Base-by-base conservation (phyloP, 1,284 basidiomycete species). In the Waitea zeae region DNA sequence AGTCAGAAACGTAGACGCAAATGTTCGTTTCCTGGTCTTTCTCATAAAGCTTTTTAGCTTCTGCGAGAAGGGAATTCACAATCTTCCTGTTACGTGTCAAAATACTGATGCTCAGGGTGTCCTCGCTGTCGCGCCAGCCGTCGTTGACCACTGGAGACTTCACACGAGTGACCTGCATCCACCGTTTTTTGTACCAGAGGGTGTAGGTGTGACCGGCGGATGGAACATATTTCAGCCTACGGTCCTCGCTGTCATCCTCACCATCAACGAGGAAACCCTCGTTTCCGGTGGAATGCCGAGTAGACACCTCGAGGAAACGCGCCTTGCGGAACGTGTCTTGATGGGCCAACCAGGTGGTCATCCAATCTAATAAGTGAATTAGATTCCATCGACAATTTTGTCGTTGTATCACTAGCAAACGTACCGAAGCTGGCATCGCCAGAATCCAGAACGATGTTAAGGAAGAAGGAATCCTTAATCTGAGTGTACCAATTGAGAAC, bases 301-400 rank as follows among this genome's bases (percentile, higher is more conserved):
- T 69, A 36, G 55, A 62, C 26, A 76, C 53, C 36, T 70, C 56
- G n/a, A 76, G 53, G 35, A 63, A 61, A 6, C 70, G 61, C 2
- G 66, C 60, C 31, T 50, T 38, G 55, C 52, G 44, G 64, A 63
- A 72, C 15, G 55, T 55, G 19, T 62, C 57, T 15, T 70, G 67
- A 34, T 59, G 59, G 4, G 68, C 64, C 2, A 77, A 51, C 72
- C 73, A 76, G 17, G 62, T 48, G 58, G 73, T 64, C 48, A 76
- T 61, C 72, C 73, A 74, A 35, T 62, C 67, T 26, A 26, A 7
- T 9, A 26, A n/a, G 24, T 7, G n/a, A n/a, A 26, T n/a, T n/a
- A n/a, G n/a, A n/a, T n/a, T n/a, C n/a, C n/a, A n/a, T n/a, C n/a
- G n/a, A n/a, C n/a, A n/a, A n/a, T n/a, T n/a, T n/a, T n/a, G n/a